These are phyloP conservation scores for Fraxinus velutina DNA, from an alignment of 305 asterid species.

Conservation along the genomic window DNA sequence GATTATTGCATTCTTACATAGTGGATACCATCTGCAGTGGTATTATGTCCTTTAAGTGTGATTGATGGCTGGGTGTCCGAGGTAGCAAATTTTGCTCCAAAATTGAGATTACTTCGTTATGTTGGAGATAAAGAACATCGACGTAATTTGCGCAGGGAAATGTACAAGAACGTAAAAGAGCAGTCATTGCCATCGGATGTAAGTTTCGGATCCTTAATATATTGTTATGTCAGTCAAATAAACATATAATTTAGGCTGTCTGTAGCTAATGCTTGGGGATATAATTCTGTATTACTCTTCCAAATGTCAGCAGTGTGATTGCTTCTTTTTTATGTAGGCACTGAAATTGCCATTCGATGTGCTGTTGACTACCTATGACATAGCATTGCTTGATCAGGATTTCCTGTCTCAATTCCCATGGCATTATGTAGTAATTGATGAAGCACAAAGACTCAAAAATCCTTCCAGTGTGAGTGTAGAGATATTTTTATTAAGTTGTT, in stretches of 20 bases:
- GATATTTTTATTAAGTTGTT: neutral
- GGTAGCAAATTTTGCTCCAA: slow-evolving; percentile 68
- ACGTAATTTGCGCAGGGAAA: slow-evolving; percentile 52
- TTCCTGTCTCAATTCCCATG: slow-evolving; percentile 84
- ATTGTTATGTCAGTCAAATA: neutral
- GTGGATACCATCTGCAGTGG: slow-evolving; percentile 56
- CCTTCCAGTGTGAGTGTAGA: slow-evolving; percentile 70
- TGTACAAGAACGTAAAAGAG: slow-evolving; percentile 48
- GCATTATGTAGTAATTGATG: slow-evolving; percentile 84
- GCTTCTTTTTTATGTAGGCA: slow-evolving; percentile 43
- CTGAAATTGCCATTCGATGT: slow-evolving; percentile 68
- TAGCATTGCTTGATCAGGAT: slow-evolving; percentile 78
- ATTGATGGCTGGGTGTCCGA: slow-evolving; percentile 88
- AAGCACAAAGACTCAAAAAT: slow-evolving; percentile 92
- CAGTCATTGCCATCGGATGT: slow-evolving; percentile 36
- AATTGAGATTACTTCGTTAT: slow-evolving; percentile 61
- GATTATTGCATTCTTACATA: slow-evolving; percentile 16
- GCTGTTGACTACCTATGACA: slow-evolving; percentile 83
- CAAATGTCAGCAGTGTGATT: slow-evolving; percentile 4
- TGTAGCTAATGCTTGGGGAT: slow-evolving; percentile 10
- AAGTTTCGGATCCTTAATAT: slow-evolving; percentile 24
- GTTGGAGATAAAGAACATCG: slow-evolving; percentile 86
- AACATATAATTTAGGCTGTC: neutral
- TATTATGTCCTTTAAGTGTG: slow-evolving; percentile 89
- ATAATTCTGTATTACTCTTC: slow-evolving; percentile 1